A percentile compares a stretch with the other conserved stretches of the same genome.
phyloP scores from a whole-genome alignment of 2,329 filamentous ascomycete genomes.

The Colletotrichum sansevieriae region DNA sequence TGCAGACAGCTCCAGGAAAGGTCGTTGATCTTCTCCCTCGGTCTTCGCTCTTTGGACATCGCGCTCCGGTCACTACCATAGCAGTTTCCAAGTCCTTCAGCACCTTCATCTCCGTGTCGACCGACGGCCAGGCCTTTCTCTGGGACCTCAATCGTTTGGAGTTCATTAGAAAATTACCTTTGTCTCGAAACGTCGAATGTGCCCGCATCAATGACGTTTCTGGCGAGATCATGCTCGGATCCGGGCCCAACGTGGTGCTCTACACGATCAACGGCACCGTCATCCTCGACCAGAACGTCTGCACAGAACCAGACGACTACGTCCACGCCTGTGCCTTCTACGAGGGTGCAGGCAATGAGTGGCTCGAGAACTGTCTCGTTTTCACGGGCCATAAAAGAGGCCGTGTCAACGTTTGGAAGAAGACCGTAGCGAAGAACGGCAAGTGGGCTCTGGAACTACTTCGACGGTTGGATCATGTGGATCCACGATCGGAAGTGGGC shows the following conservation, averaged over 20 bases:
- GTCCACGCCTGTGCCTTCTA: slow-evolving; percentile 91
- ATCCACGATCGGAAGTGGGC: slow-evolving; percentile 72
- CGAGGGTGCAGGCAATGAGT: slow-evolving; percentile 90
- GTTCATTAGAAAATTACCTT: slow-evolving; percentile 82
- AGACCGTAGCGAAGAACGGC: slow-evolving; percentile 65
- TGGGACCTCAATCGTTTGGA: slow-evolving; percentile 95
- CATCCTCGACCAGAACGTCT: slow-evolving; percentile 85
- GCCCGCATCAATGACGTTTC: slow-evolving; percentile 91
- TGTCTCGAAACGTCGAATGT: slow-evolving; percentile 73
- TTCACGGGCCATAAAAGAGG: slow-evolving; percentile 91
- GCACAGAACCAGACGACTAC: slow-evolving; percentile 77
- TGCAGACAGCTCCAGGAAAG: slow-evolving; percentile 73
- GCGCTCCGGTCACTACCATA: slow-evolving; percentile 83
- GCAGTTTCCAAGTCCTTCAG: slow-evolving; percentile 91
- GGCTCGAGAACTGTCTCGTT: slow-evolving; percentile 86
- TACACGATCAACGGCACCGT: slow-evolving; percentile 91
- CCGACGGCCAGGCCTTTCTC: slow-evolving; percentile 85
- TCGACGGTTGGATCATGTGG: slow-evolving; percentile 84
- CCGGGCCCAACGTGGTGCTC: slow-evolving; percentile 78
- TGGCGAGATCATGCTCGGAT: slow-evolving; percentile 89
- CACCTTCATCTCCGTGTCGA: slow-evolving; percentile 85
- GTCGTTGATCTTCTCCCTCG: slow-evolving; percentile 83
- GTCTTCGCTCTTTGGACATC: slow-evolving; percentile 90
- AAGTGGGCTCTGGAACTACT: slow-evolving; percentile 84
- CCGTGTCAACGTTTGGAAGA: slow-evolving; percentile 82